Conservation (phyloP, 306 rosid genomes). For the Pachyrhizus erosus region DNA sequence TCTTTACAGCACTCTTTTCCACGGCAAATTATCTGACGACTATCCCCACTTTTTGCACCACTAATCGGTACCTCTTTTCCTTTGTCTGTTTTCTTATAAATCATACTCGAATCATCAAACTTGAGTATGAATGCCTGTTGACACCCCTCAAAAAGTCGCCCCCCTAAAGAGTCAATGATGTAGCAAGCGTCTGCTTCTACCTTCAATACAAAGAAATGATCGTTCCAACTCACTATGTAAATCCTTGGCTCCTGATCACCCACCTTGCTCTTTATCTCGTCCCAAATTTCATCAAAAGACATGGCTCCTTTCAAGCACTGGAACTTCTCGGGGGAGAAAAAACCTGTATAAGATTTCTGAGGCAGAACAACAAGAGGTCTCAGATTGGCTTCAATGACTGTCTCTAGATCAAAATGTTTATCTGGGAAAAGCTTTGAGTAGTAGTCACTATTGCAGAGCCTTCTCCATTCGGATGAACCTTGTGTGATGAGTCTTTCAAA, state of each 20-base stretch:
- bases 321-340: slow-evolving; percentile 81
- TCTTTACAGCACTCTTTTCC: slow-evolving; percentile 89
- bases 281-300: slow-evolving; percentile 82
- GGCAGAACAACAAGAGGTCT: slow-evolving; percentile 56
- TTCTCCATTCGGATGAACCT: slow-evolving; percentile 79
- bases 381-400: slow-evolving; percentile 65
- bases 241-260: slow-evolving; percentile 45
- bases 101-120: slow-evolving; percentile 65
- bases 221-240: slow-evolving; percentile 92
- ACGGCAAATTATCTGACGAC: slow-evolving; percentile 39
- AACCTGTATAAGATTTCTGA: slow-evolving; percentile 67
- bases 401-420: slow-evolving; percentile 81
- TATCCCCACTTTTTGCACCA: slow-evolving; percentile 17
- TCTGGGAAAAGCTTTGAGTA: slow-evolving; percentile 62
- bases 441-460: slow-evolving; percentile 54
- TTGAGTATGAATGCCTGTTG: slow-evolving; percentile 61
- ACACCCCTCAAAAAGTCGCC: slow-evolving; percentile 78
- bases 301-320: slow-evolving; percentile 68
- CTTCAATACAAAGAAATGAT: slow-evolving; percentile 83
- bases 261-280: slow-evolving; percentile 45
- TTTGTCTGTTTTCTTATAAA: slow-evolving; percentile 43
- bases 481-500: slow-evolving; percentile 66
- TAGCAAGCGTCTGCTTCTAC: slow-evolving; percentile 68
- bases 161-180: slow-evolving; percentile 74
- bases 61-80: background rate